Evolutionary conservation across 1,284 basidiomycete species (phyloP).

Genomic region (Trichosporon ovoides): DNA sequence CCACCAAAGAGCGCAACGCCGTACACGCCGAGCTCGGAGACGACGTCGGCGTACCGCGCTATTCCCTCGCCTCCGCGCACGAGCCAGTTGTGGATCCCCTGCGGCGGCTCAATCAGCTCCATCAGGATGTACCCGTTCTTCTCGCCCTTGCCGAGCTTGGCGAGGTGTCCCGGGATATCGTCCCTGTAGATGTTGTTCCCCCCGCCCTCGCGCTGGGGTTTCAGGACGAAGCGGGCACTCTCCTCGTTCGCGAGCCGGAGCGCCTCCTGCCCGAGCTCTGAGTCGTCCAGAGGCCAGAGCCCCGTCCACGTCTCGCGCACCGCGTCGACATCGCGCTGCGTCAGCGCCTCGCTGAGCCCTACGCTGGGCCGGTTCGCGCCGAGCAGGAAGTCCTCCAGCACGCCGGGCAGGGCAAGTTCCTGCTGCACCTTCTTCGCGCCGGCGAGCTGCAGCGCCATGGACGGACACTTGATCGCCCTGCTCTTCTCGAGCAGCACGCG

Average conservation of each 20-base stretch:
- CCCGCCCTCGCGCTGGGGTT: constrained; percentile 94
- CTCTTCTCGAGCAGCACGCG: constrained; percentile 73
- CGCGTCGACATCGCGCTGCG: constrained; percentile 51
- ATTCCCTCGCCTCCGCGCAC: constrained; percentile 54
- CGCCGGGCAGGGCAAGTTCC: constrained; percentile 66
- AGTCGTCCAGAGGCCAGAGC: constrained; percentile 61
- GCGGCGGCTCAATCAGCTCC: constrained; percentile 78
- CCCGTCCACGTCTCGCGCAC: constrained; percentile 68
- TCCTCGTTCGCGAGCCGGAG: constrained; percentile 56
- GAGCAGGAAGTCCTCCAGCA: constrained; percentile 69
- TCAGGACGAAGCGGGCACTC: constrained; percentile 68
- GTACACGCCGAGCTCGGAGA: constrained; percentile 89
- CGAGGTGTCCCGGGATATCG: constrained; percentile 73
- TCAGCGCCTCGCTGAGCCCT: constrained; percentile 45
- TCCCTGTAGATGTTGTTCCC: constrained; percentile 92
- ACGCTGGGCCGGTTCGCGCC: constrained; percentile 40
- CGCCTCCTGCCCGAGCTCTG: constrained; percentile 51
- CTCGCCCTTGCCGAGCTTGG: constrained; percentile 54
- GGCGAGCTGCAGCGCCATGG: constrained; percentile 83
- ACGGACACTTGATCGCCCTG: constrained; percentile 86
- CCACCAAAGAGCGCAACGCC: constrained; percentile 75
- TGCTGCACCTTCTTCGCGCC: constrained; percentile 96
- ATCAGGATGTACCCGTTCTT: constrained; percentile 83
- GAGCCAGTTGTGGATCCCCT: constrained; percentile 63
- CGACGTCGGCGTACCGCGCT: constrained; percentile 60